Evolutionary conservation across 1,284 basidiomycete species (phyloP), one percentile per base, ranked within the genome.

Genomic region (Blastosporella zonata): DNA sequence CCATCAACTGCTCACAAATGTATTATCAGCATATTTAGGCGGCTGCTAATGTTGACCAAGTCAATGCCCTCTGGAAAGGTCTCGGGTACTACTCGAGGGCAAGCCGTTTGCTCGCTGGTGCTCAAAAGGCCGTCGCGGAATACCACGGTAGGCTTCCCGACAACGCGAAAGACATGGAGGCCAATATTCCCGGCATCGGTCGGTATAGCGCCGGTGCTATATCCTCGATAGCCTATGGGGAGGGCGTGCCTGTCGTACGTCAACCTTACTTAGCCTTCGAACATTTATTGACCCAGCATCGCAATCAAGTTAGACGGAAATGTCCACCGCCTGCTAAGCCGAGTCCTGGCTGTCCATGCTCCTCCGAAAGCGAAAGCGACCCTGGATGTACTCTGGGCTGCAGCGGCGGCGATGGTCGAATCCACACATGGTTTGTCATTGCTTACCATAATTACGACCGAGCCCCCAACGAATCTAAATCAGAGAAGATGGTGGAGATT

Each of bases 41-140:
- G 10, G 67, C 68, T 34, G 82, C 84, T 12, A 82, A 84, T 62
- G 82, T 93, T 54, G 93, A 96, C 56, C 79, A 86, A 17, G 92
- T 97, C 47, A 94, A 96, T 62, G 71, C 81, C 1, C 70, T 91
- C 4, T 97, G 94, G 94, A 92, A 85, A 65, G 89, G 93, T 2
- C 74, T 97, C 2, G 93, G 93, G 2, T 97, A 97, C 68, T 97
- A 97, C 65, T 89, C 88, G 17, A 81, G 93, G 39, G 94, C 93
- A 9, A 81, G 84, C 39, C 81, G 90, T 23, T 71, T 97, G 12
- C 81, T 92, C 4, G 75, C 69, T 3, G 90, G 87, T 4, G 90
- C 93, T 0, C 78, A 91, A 64, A 91, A 87, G 53, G 86, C 82
- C 31, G 80, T 91, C 28, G 65, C 72, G 9, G 74, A 89, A 28